phyloP scores from a whole-genome alignment of 192 early-diverging fungal species.

The Mortierella alpina region DNA sequence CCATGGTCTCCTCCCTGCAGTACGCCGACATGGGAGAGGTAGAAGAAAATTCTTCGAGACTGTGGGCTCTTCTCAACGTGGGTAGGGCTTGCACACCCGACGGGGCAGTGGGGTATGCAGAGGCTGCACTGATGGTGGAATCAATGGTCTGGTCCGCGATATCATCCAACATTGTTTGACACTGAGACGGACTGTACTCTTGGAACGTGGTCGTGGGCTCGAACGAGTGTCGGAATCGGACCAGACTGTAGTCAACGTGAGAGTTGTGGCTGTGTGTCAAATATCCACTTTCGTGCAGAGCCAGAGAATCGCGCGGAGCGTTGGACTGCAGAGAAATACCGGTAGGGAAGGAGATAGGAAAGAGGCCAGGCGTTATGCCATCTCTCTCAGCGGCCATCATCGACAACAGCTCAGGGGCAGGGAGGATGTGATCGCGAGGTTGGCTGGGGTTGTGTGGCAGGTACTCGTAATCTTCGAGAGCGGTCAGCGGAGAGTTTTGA shows the following conservation, averaged over 20 bases:
- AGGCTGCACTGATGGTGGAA: too few species aligned
- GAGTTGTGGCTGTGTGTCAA: too few species aligned
- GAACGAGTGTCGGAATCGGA: slow-evolving; percentile 19
- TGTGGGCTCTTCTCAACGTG: slow-evolving; percentile 10
- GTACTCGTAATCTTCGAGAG: too few species aligned
- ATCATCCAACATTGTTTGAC: neutral
- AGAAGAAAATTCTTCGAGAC: neutral
- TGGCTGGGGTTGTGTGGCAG: neutral
- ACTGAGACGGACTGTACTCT: neutral
- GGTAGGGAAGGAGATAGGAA: too few species aligned
- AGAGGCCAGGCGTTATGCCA: too few species aligned
- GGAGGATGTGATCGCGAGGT: neutral
- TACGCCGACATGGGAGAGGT: too few species aligned
- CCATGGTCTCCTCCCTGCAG: too few species aligned
- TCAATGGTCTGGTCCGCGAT: neutral
- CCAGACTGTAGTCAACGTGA: too few species aligned
- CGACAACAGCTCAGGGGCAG: slow-evolving; percentile 29
- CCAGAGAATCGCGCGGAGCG: too few species aligned
- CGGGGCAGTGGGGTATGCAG: neutral
- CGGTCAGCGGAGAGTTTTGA: too few species aligned
- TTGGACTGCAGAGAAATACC: too few species aligned
- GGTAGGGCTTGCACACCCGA: neutral
- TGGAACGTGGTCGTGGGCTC: slow-evolving; percentile 14
- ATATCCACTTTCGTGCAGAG: too few species aligned
- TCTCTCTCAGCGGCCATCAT: slow-evolving; percentile 1